Evolutionary conservation across 164 flowering plant species (phyloP).

Genomic region (Piper longum): DNA sequence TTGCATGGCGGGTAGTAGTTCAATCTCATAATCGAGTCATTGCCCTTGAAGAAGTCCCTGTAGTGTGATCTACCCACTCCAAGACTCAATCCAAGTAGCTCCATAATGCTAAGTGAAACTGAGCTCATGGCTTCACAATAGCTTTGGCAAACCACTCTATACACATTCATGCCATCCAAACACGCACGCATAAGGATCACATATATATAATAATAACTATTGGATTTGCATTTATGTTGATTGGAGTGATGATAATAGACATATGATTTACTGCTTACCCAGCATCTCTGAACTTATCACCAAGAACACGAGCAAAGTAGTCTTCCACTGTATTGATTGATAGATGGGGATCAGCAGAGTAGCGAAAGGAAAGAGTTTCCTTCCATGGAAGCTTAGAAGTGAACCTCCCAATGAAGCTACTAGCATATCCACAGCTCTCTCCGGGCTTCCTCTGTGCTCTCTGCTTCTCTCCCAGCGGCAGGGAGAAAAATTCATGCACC

Average conservation of each 20-base stretch:
- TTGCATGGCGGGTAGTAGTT: slow-evolving; percentile 79
- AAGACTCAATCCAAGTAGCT: slow-evolving; percentile 53
- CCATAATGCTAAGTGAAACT: slow-evolving; percentile 64
- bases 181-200: too few relatives aligned
- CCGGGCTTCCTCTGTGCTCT: slow-evolving; percentile 55
- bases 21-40: slow-evolving; percentile 71
- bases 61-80: slow-evolving; percentile 37
- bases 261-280: slow-evolving; percentile 28
- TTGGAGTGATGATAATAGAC: not conserved
- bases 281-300: slow-evolving; percentile 25
- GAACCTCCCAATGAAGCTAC: slow-evolving; percentile 79
- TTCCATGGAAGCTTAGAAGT: slow-evolving; percentile 79
- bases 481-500: slow-evolving; percentile 45
- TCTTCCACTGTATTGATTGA: slow-evolving; percentile 24
- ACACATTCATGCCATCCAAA: not conserved
- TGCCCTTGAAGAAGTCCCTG: slow-evolving; percentile 46
- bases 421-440: slow-evolving; percentile 72
- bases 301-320: slow-evolving; percentile 32
- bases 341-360: slow-evolving; percentile 17
- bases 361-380: slow-evolving; percentile 64
- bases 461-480: slow-evolving; percentile 49
- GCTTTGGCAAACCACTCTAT: slow-evolving; percentile 56
- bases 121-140: slow-evolving; percentile 62
- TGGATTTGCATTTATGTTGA: not conserved
- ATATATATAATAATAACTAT: not conserved